These are phyloP conservation scores for Boechera divaricarpa DNA, from an alignment of 345 rosid species.

Conservation along the genomic window DNA sequence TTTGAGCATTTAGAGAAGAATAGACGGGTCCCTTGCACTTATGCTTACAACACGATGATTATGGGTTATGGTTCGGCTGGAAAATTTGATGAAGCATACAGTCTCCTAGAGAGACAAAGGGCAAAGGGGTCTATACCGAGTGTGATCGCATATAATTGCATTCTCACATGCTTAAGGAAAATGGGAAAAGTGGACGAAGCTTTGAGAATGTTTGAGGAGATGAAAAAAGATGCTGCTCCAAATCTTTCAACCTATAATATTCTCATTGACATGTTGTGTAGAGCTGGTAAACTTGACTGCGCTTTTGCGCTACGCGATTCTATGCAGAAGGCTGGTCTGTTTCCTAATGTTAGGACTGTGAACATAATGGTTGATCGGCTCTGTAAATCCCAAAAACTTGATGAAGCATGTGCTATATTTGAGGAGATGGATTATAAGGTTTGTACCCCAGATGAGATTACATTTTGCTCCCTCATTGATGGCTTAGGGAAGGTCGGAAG, in stretches of 20 bases:
- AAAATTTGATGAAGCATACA: constrained; percentile 79
- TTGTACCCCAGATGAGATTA: constrained; percentile 77
- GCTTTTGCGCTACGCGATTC: constrained; percentile 77
- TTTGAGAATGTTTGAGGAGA: constrained; percentile 71
- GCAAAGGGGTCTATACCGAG: constrained; percentile 91
- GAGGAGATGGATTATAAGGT: constrained; percentile 75
- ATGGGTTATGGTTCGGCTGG: constrained; percentile 96
- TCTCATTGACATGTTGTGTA: constrained; percentile 83
- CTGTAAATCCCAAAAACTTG: constrained; percentile 85
- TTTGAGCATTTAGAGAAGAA: constrained; percentile 79
- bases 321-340: constrained; percentile 84
- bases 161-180: constrained; percentile 88
- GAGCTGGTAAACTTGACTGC: constrained; percentile 66
- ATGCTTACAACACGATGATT: constrained; percentile 95
- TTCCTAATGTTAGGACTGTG: constrained; percentile 80
- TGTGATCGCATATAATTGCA: constrained; percentile 85
- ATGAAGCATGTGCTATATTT: constrained; percentile 80
- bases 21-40: constrained; percentile 78
- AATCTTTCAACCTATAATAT: constrained; percentile 77
- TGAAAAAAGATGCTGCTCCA: constrained; percentile 87
- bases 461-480: constrained; percentile 89
- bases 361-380: constrained; percentile 95
- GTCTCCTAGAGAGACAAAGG: constrained; percentile 80
- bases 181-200: constrained; percentile 71
- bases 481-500: constrained; percentile 93